These are phyloP conservation scores for Dovyalis caffra DNA, from an alignment of 345 rosid species.

Conservation along the genomic window DNA sequence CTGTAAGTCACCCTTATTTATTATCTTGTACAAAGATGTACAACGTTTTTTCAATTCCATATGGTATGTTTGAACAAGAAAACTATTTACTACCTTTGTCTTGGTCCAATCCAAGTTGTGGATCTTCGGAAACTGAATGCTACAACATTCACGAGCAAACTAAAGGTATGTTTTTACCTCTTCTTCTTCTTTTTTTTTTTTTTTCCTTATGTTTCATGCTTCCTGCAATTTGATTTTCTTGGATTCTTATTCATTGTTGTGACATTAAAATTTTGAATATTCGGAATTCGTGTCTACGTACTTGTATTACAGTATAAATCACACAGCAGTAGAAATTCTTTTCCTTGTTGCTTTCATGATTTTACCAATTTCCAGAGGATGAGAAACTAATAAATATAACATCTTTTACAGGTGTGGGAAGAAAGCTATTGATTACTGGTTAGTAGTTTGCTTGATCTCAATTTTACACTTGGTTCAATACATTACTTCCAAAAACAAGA, in stretches of 20 bases:
- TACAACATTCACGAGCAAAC: neutral
- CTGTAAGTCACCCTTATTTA: too few relatives aligned
- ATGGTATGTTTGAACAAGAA: too few relatives aligned
- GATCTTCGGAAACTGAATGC: neutral
- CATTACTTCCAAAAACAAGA: too few relatives aligned
- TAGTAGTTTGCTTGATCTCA: too few relatives aligned
- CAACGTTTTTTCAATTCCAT: neutral
- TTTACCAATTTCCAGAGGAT: neutral
- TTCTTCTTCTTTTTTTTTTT: neutral
- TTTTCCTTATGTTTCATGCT: neutral
- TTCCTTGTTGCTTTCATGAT: neutral
- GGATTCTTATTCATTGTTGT: too few relatives aligned
- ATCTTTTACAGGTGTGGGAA: neutral
- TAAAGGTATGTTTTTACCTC: neutral
- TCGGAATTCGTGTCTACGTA: too few relatives aligned
- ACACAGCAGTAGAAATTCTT: neutral
- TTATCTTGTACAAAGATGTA: slow-evolving; percentile 5
- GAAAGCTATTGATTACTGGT: neutral
- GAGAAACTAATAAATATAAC: too few relatives aligned
- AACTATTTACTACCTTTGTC: too few relatives aligned
- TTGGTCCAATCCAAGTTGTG: neutral
- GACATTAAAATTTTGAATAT: too few relatives aligned
- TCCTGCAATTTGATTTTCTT: neutral
- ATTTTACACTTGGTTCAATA: too few relatives aligned
- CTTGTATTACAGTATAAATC: too few relatives aligned